Conservation (phyloP, 148 eudicot species). For the Drosera capensis region DNA sequence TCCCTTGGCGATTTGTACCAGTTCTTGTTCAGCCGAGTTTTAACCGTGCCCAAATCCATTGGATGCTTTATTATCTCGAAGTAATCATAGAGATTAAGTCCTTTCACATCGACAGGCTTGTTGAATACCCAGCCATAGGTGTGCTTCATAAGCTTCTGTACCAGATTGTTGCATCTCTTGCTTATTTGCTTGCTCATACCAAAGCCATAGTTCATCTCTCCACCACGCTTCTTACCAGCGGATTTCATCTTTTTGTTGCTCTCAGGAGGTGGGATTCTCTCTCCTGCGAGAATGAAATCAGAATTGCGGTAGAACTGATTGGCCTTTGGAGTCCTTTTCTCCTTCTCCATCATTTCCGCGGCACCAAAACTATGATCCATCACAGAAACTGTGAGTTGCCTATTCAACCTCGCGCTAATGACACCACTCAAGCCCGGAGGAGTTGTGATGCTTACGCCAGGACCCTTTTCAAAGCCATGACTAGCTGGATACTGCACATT, state of each 20-base stretch:
- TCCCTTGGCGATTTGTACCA: conserved; percentile 8
- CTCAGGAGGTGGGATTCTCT: background rate
- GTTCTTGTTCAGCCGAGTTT: background rate
- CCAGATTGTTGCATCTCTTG: background rate
- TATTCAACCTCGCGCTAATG: background rate
- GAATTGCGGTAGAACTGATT: background rate
- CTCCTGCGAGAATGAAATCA: background rate
- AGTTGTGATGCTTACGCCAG: background rate
- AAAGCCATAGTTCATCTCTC: background rate
- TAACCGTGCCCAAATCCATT: conserved; percentile 2
- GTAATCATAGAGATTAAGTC: background rate
- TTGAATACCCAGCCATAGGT: background rate
- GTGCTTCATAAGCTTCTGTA: background rate
- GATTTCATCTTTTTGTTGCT: background rate
- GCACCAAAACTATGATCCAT: background rate
- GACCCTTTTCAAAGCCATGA: background rate
- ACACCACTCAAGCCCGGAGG: background rate
- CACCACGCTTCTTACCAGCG: background rate
- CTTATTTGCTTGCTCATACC: background rate
- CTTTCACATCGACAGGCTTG: background rate
- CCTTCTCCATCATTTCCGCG: background rate
- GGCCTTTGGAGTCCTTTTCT: background rate
- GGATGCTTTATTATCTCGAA: conserved; percentile 1
- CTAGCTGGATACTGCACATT: background rate
- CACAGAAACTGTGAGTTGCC: background rate